Percentiles rank a stretch among this genome's conserved stretches.
These are phyloP conservation scores for Actinidia arguta DNA, from an alignment of 179 eudicot species.

Conservation along the genomic window DNA sequence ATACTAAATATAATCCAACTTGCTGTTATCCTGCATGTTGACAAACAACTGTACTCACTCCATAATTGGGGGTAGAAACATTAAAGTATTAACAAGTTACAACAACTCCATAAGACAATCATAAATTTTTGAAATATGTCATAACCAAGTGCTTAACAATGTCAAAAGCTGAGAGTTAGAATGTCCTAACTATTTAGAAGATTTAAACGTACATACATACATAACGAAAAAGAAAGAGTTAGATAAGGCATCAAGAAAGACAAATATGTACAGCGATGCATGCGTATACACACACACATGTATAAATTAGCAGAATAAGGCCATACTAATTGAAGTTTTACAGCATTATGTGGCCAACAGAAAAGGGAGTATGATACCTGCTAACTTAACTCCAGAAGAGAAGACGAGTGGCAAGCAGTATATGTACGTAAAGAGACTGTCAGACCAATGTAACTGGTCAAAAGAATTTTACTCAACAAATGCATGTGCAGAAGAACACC, in stretches of 20 bases:
- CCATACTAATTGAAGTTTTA: neutral
- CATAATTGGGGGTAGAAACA: neutral
- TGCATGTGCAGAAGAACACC: neutral
- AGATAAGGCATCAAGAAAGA: neutral
- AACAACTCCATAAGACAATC: neutral
- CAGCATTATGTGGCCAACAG: neutral
- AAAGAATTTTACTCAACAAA: slow-evolving; percentile 9
- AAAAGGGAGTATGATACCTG: slow-evolving; percentile 56
- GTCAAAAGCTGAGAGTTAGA: neutral
- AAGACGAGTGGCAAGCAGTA: slow-evolving; percentile 93
- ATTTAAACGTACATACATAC: neutral
- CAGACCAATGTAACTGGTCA: slow-evolving; percentile 15
- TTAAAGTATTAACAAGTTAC: neutral
- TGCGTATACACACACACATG: neutral
- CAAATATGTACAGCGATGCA: too few species aligned
- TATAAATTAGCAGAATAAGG: neutral
- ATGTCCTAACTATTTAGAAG: neutral
- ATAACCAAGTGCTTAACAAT: neutral
- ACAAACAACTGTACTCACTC: neutral
- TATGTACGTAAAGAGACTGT: slow-evolving; percentile 93
- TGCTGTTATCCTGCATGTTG: neutral
- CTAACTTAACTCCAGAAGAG: slow-evolving; percentile 86
- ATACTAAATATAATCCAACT: neutral
- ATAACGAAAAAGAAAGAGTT: neutral
- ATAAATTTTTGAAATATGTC: neutral